Evolutionary conservation across 1,284 basidiomycete genomes (phyloP), one percentile per base, ranked within the genome.

Genomic region (Thelephora terrestris): DNA sequence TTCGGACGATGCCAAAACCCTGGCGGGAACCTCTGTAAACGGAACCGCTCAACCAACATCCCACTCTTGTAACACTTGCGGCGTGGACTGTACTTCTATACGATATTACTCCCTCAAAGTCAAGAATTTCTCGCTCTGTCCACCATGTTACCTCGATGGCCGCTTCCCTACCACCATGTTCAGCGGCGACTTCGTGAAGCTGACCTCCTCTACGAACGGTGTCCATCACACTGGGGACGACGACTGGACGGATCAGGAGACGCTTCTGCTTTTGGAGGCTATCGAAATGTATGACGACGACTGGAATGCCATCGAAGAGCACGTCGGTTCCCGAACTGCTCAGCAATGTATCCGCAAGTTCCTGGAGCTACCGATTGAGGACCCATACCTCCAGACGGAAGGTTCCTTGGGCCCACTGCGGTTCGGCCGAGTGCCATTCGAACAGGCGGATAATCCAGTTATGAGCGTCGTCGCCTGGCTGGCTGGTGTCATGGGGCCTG

Each of bases 271-370:
- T 14, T 75, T 99, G 17, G 95, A 99, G 66, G 96, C 86, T 16
- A 79, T 99, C 46, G 95, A 99, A 68, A 95, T 99, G 91, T 93
- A 85, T 64, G 91, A 97, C 55, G 95, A 98, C 61, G 95, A 98
- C 62, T 99, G 94, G 95, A 82, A 81, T 24, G 78, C 81, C 34
- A 84, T 99, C 50, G 85, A 92, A 53, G 85, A 91, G 56, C 94
- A 99, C 62, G 92, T 99, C 43, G 89, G 85, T 12, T 91, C 91
- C 20, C 76, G 93, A 43, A 84, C 84, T 16, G 85, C 92, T 35
- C 93, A 98, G 61, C 91, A 96, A 66, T 98, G 95, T 64, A 89
- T 99, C 57, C 82, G 86, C 57, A 90, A 92, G 62, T 99, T 99
- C 76, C 73, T 99, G 48, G 88, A 93, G 64, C 71, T 99, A 32